Base-by-base conservation (phyloP, 192 early-diverging fungal genomes). In the Backusella macrospora region DNA sequence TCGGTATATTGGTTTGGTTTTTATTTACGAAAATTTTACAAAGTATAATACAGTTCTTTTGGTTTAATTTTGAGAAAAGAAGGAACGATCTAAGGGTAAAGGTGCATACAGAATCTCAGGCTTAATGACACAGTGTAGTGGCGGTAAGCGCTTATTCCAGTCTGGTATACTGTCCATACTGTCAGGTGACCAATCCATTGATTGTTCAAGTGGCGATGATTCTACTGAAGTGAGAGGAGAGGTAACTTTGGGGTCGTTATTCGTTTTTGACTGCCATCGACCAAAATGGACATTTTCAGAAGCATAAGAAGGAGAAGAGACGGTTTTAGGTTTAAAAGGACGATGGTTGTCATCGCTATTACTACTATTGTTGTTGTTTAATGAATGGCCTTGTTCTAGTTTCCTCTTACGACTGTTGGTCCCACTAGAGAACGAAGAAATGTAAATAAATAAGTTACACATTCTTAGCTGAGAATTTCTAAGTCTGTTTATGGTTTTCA, bases 221-320 rank as follows among this genome's bases (percentile, higher is more conserved):
- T 66, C 38, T 43, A 66, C 40, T 42, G 65, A 66, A 21, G 65
- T 66, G 8, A 66, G 16, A 21, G 65, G 65, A 23, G 65, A 40
- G 12, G 65, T 3, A n/a, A n/a, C 1, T 38, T 66, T 40, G 38
- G 65, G 6, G 21, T 42, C 37, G 40, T 7, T 16, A 40, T 21
- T 26, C 12, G 21, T 9, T n/a, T 21, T 42, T 21, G 68, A 70
- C 52, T 70, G 68, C 68, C 68, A 70, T 29, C 46, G 18, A 49
- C 68, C 68, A 38, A 70, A 70, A 48, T 70, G 47, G 39, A 70
- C 68, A n/a, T 70, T 48, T n/a, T 70, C 45, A n/a, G 68, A 70
- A 38, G 47, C 47, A 52, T 66, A 66, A n/a, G 65, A 18, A 4
- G 65, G 65, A 13, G 37, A 39, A 43, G 38, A 39, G 7, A 21